Evolutionary conservation across 345 rosid genomes (phyloP).

Genomic region (Theobroma cacao): DNA sequence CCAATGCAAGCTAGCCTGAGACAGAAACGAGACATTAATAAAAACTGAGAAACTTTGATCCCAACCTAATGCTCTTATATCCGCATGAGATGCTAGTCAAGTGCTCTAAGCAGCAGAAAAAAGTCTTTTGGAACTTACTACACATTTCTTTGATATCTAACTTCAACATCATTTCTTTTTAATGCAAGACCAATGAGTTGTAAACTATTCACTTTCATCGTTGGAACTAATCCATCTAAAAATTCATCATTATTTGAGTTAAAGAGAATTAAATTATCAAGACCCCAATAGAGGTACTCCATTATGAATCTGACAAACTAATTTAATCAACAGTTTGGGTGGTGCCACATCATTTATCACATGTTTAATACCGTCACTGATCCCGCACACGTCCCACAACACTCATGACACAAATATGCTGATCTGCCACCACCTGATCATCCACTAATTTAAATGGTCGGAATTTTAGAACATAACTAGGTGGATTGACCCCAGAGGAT

Average conservation of each 20-base stretch:
- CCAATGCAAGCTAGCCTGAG: background rate
- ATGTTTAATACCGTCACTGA: background rate
- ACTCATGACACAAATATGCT: background rate
- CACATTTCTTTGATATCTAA: background rate
- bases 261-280: background rate
- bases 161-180: background rate
- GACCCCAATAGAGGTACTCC: background rate
- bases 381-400: background rate
- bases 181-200: background rate
- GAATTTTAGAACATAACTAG: background rate
- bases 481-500: background rate
- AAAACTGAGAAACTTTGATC: background rate
- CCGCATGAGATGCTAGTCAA: background rate
- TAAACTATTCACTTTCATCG: background rate
- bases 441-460: background rate
- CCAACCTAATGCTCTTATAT: background rate
- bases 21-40: background rate
- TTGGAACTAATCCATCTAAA: background rate
- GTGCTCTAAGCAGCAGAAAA: background rate
- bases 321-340: background rate
- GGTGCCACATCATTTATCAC: background rate
- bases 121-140: background rate
- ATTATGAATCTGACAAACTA: background rate
- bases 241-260: background rate
- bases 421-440: background rate